Evolutionary conservation across 1,284 basidiomycete species (phyloP).

Genomic region (Apiotrichum veenhuisii): DNA sequence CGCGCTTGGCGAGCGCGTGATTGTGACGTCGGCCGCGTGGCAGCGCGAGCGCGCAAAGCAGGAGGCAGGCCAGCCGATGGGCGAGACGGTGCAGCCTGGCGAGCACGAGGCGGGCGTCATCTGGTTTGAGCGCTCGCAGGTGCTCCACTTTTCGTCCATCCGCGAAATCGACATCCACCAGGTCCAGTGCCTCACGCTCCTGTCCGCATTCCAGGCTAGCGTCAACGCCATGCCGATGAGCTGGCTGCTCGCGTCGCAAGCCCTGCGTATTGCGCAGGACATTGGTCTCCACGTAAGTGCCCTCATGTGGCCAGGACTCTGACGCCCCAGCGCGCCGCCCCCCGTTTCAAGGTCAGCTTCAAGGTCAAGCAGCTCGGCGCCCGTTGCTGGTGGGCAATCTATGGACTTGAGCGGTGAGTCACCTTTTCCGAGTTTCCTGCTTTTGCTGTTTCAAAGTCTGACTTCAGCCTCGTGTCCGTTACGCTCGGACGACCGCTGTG

Average conservation of each 20-base stretch:
- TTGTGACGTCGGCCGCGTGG: conserved; percentile 57
- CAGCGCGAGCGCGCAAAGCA: conserved; percentile 61
- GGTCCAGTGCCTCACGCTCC: conserved; percentile 79
- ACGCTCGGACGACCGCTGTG: conserved; percentile 63
- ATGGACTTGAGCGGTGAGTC: conserved; percentile 61
- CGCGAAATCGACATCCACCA: conserved; percentile 70
- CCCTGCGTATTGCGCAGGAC: conserved; percentile 78
- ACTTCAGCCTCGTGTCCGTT: conserved; percentile 71
- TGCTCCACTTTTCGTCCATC: conserved; percentile 83
- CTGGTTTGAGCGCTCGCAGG: conserved; percentile 58
- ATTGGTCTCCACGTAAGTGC: conserved; percentile 76
- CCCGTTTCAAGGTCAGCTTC: conserved; percentile 63
- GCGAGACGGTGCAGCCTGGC: conserved; percentile 36
- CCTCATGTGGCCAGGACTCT: neutral
- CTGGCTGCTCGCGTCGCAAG: conserved; percentile 83
- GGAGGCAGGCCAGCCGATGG: conserved; percentile 12
- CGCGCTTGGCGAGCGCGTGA: conserved; percentile 62
- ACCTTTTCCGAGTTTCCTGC: neutral
- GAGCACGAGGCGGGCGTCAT: conserved; percentile 48
- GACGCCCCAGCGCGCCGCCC: conserved; percentile 65
- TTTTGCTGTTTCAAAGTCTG: neutral
- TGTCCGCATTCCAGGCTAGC: conserved; percentile 82
- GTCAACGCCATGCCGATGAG: conserved; percentile 86
- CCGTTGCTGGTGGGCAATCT: conserved; percentile 88
- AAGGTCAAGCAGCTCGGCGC: conserved; percentile 80